Conservation (phyloP, 306 rosid species). For the Citrullus amarus region DNA sequence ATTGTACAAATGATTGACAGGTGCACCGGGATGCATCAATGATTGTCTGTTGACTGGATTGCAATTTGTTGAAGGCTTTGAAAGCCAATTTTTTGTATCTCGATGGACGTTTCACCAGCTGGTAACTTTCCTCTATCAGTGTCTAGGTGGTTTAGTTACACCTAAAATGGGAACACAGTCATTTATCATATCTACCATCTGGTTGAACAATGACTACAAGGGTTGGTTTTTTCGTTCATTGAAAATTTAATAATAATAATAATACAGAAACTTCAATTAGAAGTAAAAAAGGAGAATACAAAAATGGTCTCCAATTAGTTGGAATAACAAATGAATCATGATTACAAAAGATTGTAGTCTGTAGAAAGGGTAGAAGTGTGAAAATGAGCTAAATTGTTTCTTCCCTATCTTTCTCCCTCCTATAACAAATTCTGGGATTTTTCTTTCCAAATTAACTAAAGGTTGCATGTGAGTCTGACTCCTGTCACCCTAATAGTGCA, state of each 20-base stretch:
- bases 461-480: not conserved
- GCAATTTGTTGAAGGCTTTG: constrained; percentile 77
- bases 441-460: not conserved
- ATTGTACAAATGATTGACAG: constrained; percentile 35
- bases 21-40: constrained; percentile 90
- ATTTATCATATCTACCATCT: not conserved
- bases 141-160: not conserved
- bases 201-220: not conserved
- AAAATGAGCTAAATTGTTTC: not conserved
- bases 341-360: too few species aligned
- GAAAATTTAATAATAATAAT: not conserved
- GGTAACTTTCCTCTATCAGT: constrained; percentile 37
- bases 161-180: not conserved
- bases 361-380: too few species aligned
- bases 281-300: too few species aligned
- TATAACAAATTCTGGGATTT: not conserved
- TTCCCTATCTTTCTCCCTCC: not conserved
- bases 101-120: constrained; percentile 97
- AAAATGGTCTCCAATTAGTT: too few species aligned
- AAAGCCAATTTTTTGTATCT: constrained; percentile 69
- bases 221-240: not conserved
- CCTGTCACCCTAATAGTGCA: not conserved
- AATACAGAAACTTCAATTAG: not conserved
- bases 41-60: constrained; percentile 86
- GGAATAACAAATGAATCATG: too few species aligned